A percentile compares a stretch with the other conserved stretches of the same genome.
Conservation (phyloP, 768 basidiomycete species). For the Hygrophoropsis aurantiaca region DNA sequence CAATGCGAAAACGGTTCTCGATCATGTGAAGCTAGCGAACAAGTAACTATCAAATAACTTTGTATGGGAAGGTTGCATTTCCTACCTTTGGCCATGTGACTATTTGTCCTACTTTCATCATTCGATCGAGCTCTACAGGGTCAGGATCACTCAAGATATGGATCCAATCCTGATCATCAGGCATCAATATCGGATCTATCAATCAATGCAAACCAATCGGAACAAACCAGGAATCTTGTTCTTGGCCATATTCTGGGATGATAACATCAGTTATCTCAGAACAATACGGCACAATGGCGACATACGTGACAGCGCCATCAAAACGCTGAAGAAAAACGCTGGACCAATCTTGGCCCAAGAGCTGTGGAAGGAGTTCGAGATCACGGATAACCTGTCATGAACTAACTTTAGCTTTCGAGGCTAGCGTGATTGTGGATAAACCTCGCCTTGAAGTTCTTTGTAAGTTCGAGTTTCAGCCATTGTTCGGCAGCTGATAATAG, state of each 20-base stretch:
- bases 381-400: constrained; percentile 80
- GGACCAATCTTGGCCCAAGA: constrained; percentile 95
- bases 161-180: constrained; percentile 70
- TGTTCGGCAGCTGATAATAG: constrained; percentile 90
- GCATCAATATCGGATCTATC: constrained; percentile 2
- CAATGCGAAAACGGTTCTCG: constrained; percentile 82
- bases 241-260: constrained; percentile 76
- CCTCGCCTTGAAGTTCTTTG: constrained; percentile 88
- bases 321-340: constrained; percentile 95
- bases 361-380: constrained; percentile 89
- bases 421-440: not conserved
- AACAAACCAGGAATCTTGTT: constrained; percentile 67
- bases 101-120: constrained; percentile 83
- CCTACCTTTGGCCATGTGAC: constrained; percentile 97
- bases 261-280: constrained; percentile 24
- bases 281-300: constrained; percentile 10
- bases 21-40: constrained; percentile 81
- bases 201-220: constrained; percentile 4
- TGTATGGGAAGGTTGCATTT: not conserved
- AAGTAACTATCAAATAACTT: constrained; percentile 9
- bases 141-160: constrained; percentile 84
- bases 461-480: constrained; percentile 91
- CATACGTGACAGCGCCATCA: constrained; percentile 84
- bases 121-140: constrained; percentile 73
- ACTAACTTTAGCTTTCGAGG: not conserved